phyloP scores from a whole-genome alignment of 306 rosid genomes.

The Prunus salicina region DNA sequence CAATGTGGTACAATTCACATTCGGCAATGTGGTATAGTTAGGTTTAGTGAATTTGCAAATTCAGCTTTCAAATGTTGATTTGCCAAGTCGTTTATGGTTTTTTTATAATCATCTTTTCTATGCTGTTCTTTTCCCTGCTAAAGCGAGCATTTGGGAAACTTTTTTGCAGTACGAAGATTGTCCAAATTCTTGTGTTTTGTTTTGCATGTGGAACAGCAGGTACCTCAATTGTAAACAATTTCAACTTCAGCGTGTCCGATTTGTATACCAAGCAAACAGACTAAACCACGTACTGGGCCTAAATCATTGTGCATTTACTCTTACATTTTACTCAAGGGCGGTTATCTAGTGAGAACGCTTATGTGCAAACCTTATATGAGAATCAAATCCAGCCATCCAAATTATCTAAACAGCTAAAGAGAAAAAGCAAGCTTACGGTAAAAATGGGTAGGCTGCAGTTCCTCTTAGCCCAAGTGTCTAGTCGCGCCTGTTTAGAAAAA shows the following conservation, averaged over 20 bases:
- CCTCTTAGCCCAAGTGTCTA: too few relatives aligned
- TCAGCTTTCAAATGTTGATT: not conserved
- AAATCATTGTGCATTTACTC: too few relatives aligned
- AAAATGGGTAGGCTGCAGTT: too few relatives aligned
- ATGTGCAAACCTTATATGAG: too few relatives aligned
- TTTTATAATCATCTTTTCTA: not conserved
- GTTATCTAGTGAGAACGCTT: too few relatives aligned
- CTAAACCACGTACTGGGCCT: too few relatives aligned
- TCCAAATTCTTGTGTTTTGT: not conserved
- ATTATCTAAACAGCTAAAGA: too few relatives aligned
- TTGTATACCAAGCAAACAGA: not conserved
- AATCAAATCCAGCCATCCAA: too few relatives aligned
- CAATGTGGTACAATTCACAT: not conserved
- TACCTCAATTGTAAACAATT: not conserved
- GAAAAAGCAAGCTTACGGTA: too few relatives aligned
- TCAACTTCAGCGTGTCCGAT: not conserved
- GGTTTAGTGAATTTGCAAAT: not conserved
- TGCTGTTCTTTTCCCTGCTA: not conserved
- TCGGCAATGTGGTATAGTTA: not conserved
- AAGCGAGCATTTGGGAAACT: not conserved
- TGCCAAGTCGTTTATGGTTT: not conserved
- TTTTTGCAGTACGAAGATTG: not conserved
- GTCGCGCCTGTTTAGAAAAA: too few relatives aligned
- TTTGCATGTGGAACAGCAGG: not conserved
- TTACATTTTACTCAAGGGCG: too few relatives aligned